These are phyloP conservation scores for Russula emetica DNA, from an alignment of 768 basidiomycete genomes.

Conservation along the genomic window DNA sequence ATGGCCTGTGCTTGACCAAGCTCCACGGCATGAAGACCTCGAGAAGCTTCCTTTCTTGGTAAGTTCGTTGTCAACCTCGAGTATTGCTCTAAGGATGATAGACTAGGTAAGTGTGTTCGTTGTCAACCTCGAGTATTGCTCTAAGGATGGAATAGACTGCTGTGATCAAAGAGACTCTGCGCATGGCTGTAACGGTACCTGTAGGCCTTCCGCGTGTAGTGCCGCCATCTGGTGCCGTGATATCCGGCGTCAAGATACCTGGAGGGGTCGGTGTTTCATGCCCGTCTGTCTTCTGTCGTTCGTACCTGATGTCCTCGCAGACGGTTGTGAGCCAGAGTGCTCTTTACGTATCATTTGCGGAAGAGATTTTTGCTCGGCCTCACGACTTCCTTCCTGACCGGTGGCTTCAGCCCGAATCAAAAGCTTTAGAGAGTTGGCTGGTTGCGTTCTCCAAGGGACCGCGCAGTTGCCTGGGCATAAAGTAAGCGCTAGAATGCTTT, in stretches of 20 bases:
- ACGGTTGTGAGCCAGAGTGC: constrained; percentile 19
- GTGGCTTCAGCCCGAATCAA: constrained; percentile 22
- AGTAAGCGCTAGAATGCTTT: constrained; percentile 9
- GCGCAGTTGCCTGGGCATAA: constrained; percentile 27
- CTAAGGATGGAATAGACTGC: constrained; percentile 12
- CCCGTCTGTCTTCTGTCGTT: too few species aligned
- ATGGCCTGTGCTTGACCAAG: constrained; percentile 11
- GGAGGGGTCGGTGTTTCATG: constrained; percentile 13
- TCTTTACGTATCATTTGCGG: constrained; percentile 14
- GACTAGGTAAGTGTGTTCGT: background rate
- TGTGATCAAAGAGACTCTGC: constrained; percentile 18
- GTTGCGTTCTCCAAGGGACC: constrained; percentile 28
- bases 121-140: background rate
- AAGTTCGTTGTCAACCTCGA: too few species aligned
- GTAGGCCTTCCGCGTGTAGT: constrained; percentile 15
- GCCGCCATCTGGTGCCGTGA: constrained; percentile 9
- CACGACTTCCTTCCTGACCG: constrained; percentile 25
- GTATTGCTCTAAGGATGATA: too few species aligned
- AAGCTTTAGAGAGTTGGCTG: constrained; percentile 10
- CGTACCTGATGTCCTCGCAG: background rate
- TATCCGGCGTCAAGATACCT: constrained; percentile 11
- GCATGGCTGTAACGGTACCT: background rate
- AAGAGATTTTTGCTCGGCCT: constrained; percentile 22
- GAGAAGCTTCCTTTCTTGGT: constrained; percentile 19
- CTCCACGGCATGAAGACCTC: constrained; percentile 11